Base-by-base conservation (phyloP, 1,284 basidiomycete species). In the Macrocystidia cucumis region DNA sequence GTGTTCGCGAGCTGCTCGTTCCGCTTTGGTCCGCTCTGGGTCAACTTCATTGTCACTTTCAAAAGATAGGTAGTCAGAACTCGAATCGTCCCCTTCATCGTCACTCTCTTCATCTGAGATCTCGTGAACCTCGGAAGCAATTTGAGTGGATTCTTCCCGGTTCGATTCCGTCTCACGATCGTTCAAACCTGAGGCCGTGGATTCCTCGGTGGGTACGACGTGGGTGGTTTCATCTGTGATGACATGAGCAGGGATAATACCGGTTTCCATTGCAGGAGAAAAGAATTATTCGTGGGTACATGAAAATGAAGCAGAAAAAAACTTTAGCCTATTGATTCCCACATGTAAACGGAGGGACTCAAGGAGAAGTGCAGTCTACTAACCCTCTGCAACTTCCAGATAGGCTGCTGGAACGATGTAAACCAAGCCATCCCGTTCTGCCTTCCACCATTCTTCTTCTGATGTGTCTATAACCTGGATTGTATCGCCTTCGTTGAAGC, bases 371-470 rank as follows among this genome's bases (percentile, higher is more conserved):
- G 46, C 55, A 55, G 52, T 44, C 43, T 58, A 91, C 88, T 91
- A 81, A 91, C 89, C 88, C 73, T 83, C 78, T 49, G 69, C 65
- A 48, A 84, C 57, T 58, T 93, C 86, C 54, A 97, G 58, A 55
- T 95, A 96, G 12, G 81, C 77, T 26, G 90, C 88, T 30, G 92
- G 92, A 3, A 92, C 89, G 50, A 92, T 79, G 62, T 86, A 86
- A 40, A 93, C 78, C 41, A 79, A 60, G 22, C 91, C 91, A 38
- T 73, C 74, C 53, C 76, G 74, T 61, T 93, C 91, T 22, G 82
- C 83, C 64, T 92, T 95, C 87, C 88, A 96, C 92, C 92, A 97
- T 52, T 90, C 87, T 33, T 65, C 66, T 46, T 93, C 91, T 39
- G 69, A 72, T 35, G 64, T 72, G 54, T 96, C 92, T 37, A 96